Percentiles rank a stretch among this genome's conserved stretches.
Evolutionary conservation across 2,329 filamentous ascomycete genomes (phyloP).

Genomic region (Fusarium hostae): DNA sequence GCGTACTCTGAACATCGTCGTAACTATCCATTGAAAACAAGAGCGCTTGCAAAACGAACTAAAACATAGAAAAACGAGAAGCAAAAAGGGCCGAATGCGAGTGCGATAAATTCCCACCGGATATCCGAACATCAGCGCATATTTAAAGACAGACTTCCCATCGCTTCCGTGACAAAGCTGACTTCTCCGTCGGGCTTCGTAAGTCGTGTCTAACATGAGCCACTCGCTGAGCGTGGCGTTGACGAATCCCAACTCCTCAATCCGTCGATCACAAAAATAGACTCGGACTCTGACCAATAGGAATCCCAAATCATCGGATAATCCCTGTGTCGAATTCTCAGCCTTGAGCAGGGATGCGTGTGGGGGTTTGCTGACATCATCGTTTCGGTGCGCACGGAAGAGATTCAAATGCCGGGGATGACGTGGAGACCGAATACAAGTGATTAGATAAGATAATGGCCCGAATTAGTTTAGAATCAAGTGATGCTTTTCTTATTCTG

Average conservation of each 20-base stretch:
- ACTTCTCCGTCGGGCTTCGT: not conserved
- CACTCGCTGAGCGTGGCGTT: constrained; percentile 6
- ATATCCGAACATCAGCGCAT: not conserved
- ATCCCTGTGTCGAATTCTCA: not conserved
- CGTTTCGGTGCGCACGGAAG: not conserved
- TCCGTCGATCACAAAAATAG: constrained; percentile 13
- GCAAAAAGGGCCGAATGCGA: not conserved
- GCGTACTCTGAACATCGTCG: not conserved
- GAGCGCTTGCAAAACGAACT: not conserved
- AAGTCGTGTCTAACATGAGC: constrained; percentile 4
- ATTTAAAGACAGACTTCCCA: not conserved
- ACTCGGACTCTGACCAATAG: not conserved
- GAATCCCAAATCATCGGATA: not conserved
- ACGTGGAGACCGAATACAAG: not conserved
- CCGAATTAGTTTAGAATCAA: not conserved
- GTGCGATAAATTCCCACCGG: not conserved
- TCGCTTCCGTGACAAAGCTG: not conserved
- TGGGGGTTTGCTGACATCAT: constrained; percentile 17
- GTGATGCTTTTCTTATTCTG: not conserved
- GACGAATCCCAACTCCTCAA: not conserved
- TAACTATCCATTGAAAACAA: not conserved
- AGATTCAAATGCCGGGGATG: not conserved
- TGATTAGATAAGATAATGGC: not conserved
- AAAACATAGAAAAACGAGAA: not conserved
- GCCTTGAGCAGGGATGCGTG: not conserved